Evolutionary conservation across 2,329 filamentous ascomycete species (phyloP).

Genomic region (Arthrobotrys entomopaga): DNA sequence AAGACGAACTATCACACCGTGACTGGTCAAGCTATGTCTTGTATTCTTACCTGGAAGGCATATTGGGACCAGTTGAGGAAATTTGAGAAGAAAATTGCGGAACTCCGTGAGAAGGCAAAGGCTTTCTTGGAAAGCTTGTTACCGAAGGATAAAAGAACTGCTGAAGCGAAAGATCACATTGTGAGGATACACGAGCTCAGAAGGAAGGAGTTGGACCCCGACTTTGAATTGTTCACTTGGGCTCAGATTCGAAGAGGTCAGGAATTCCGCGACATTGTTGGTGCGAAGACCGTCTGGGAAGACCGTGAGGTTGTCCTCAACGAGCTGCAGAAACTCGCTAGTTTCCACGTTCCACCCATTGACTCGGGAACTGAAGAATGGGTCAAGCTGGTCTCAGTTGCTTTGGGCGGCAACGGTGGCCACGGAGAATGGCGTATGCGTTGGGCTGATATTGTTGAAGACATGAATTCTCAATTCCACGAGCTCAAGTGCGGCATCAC

Average conservation of each 20-base stretch:
- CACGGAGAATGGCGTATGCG: constrained; percentile 18
- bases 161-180: background rate
- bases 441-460: background rate
- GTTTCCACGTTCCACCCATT: constrained; percentile 2
- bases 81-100: background rate
- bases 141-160: background rate
- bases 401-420: constrained; percentile 11
- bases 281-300: constrained; percentile 33
- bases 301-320: constrained; percentile 19
- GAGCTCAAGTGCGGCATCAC: constrained; percentile 8
- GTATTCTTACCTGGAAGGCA: background rate
- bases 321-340: constrained; percentile 30
- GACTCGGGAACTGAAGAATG: background rate
- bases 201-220: constrained; percentile 56
- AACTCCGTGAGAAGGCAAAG: background rate
- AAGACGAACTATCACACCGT: background rate
- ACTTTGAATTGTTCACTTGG: constrained; percentile 27
- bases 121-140: background rate
- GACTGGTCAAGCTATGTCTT: background rate
- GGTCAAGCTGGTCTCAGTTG: background rate
- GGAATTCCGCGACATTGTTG: constrained; percentile 24
- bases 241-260: constrained; percentile 19
- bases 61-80: background rate
- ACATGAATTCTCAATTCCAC: background rate
- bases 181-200: constrained; percentile 23